Evolutionary conservation across 148 eudicot genomes (phyloP), one percentile per base, ranked within the genome.

Genomic region (Rhododendron simsii): DNA sequence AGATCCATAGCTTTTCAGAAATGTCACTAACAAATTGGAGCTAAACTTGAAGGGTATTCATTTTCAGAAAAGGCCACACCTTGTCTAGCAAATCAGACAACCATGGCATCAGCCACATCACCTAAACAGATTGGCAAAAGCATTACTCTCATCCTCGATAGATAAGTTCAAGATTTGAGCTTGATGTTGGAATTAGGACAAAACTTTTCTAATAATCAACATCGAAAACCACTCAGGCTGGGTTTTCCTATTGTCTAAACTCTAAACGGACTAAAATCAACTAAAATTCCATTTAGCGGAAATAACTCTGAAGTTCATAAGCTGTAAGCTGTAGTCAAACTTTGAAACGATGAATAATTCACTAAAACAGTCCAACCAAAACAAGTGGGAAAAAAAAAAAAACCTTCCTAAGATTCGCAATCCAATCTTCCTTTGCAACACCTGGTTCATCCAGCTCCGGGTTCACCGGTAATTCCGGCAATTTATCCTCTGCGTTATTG

Each of bases 341-440:
- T 55, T 55, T 5, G 18, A 47, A n/a, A 44, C 28, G 5, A 20
- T 55, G 21, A 57, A 57, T 18, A 51, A 73, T 55, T 18, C 6
- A 61, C 33, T 7, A 55, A 80, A 78, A 87, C 55, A n/a, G 2
- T 16, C 39, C 81, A 33, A 23, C 28, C 14, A 86, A 53, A 44
- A 21, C 14, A 84, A 78, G 23, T 53, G 59, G 4, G 18, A 1
- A 16, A 4, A 55, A 16, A 67, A 79, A 84, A 21, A 55, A 63
- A 87, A 94, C 97, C 97, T 94, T 91, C 75, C 61, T 84, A 45
- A 93, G 48, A 83, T 78, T 78, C 2, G 89, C 86, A 69, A 78
- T 75, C 91, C 92, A 92, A 88, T 90, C 89, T 45, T 88, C 87
- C 55, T 87, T 88, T 41, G 53, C 89, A 84, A 55, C 77, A 23